Evolutionary conservation across 345 rosid species (phyloP).

Genomic region (Sonneratia alba): DNA sequence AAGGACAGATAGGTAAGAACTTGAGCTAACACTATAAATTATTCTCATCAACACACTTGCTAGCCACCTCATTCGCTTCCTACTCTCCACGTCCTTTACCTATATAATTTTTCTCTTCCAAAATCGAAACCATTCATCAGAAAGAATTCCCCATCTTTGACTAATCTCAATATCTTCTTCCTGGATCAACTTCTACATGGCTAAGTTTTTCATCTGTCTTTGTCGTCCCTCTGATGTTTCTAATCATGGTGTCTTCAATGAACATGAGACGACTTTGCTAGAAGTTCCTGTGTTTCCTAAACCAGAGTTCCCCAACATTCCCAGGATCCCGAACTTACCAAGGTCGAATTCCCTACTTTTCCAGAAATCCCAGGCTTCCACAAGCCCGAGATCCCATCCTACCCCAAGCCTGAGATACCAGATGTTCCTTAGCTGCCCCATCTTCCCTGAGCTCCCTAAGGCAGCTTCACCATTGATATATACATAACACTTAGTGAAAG

Average conservation of each 20-base stretch:
- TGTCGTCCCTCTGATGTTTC: background rate
- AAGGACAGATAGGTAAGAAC: conserved; percentile 5
- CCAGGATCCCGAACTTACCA: background rate
- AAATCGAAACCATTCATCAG: background rate
- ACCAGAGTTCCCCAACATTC: conserved; percentile 6
- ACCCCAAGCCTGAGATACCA: conserved; percentile 6
- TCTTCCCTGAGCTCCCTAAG: conserved; percentile 3
- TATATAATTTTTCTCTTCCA: background rate
- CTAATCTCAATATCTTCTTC: background rate
- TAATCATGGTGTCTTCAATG: background rate
- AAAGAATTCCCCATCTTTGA: background rate
- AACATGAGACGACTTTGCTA: background rate
- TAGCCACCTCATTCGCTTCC: background rate
- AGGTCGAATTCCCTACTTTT: background rate
- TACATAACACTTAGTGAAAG: background rate
- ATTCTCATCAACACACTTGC: conserved; percentile 4
- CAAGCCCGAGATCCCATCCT: background rate
- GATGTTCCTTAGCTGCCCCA: background rate
- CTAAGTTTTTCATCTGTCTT: background rate
- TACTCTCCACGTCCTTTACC: conserved; percentile 2
- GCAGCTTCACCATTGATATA: background rate
- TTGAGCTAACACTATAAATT: background rate
- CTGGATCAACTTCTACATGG: background rate
- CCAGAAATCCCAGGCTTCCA: background rate
- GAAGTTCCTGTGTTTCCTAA: background rate